phyloP scores from a whole-genome alignment of 371 early-diverging fungal species.

The Mucor lusitanicus region DNA sequence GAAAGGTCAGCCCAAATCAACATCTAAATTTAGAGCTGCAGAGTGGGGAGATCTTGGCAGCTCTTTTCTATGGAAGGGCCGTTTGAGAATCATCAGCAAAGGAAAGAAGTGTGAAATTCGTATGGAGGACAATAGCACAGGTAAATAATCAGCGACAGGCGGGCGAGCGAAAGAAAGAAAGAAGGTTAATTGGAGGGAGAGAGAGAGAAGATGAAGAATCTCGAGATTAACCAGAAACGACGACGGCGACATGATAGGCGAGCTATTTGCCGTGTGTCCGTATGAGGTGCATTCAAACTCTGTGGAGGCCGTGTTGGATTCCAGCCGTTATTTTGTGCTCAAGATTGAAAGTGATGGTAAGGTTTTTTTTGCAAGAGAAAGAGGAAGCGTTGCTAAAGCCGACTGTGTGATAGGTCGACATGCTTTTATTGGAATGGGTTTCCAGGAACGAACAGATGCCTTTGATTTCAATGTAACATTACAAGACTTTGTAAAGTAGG shows the following conservation, averaged over 20 bases:
- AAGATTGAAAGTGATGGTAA: slow-evolving; percentile 78
- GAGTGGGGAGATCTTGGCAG: slow-evolving; percentile 85
- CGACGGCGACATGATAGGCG: slow-evolving; percentile 57
- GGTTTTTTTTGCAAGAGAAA: background rate
- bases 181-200: background rate
- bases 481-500: slow-evolving; percentile 79
- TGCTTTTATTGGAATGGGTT: slow-evolving; percentile 91
- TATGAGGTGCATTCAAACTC: slow-evolving; percentile 72
- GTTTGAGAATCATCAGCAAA: slow-evolving; percentile 73
- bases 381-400: background rate
- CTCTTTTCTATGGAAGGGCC: slow-evolving; percentile 80
- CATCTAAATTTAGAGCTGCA: slow-evolving; percentile 58
- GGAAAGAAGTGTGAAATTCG: slow-evolving; percentile 74
- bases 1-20: background rate
- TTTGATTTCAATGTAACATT: slow-evolving; percentile 94
- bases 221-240: background rate
- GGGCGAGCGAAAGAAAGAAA: background rate
- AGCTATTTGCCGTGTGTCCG: slow-evolving; percentile 84
- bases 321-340: slow-evolving; percentile 91
- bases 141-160: slow-evolving; percentile 20
- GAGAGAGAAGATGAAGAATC: background rate
- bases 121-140: slow-evolving; percentile 76
- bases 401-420: slow-evolving; percentile 56
- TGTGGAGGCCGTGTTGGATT: slow-evolving; percentile 90
- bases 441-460: slow-evolving; percentile 83